Evolutionary conservation across 73 alveolate species (phyloP), one percentile per base, ranked within the genome.

Genomic region (Tetrahymena thermophila): DNA sequence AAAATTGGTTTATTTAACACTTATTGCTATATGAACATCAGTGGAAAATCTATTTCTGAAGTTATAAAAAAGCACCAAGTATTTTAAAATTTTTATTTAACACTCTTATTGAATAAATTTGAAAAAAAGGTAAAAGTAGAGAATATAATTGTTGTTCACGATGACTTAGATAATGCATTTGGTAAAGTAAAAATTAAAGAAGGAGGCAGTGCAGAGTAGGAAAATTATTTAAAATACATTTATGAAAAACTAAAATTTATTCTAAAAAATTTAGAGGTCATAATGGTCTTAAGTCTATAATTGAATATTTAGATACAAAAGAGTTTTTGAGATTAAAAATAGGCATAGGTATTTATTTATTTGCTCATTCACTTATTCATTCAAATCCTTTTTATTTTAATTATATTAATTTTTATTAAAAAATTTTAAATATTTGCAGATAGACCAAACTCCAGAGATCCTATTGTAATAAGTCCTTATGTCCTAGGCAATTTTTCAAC

Each of bases 371-470:
- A 37, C 7, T 37, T 7, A 37, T 37, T 37, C 44, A 40, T 40
- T 40, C 44, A 6, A 40, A 40, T 40, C 44, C 44, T 40, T 40
- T 40, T 40, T 40, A 40, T 40, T 40, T n/a, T 19, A 71, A 28
- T 71, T 28, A n/a, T 23, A 31, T 71, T 4, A 28, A 71, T 71
- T 3, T 3, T 23, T 71, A 25, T 71, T 71, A 71, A 71, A 71
- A 9, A 28, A 57, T 71, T n/a, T 71, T 9, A 23, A 71, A 71
- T 28, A 28, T 71, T 71, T 10, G 7, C 37, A 71, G 89, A 71
- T 71, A 71, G 96, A 84, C 96, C 96, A n/a, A 35, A 35, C 93
- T 94, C 96, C 10, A 94, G 93, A 85, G 96, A 94, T 35, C 96
- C 96, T 17, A 56, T 84, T n/a, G 85, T 94, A 23, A 94, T 94